Evolutionary conservation across 2,329 filamentous ascomycete species (phyloP), one percentile per base, ranked within the genome.

Genomic region (Beauveria sp.): DNA sequence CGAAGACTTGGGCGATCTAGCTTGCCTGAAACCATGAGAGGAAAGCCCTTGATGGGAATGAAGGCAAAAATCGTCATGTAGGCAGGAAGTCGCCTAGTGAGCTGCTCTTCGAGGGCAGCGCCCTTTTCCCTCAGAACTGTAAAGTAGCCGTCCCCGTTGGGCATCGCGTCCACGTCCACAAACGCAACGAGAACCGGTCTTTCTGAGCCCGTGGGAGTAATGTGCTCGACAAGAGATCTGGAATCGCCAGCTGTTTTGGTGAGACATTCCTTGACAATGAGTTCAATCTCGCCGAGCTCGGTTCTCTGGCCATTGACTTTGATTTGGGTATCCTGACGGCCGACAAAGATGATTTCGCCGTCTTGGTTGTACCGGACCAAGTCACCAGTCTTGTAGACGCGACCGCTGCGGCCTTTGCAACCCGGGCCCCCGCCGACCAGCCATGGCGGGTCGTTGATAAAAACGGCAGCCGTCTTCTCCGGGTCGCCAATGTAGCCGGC

Each of bases 261-360:
- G 14, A 83, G 67, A 28, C 75, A 74, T 16, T 68, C 67, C 4
- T 71, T 68, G 65, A 79, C 75, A 61, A 79, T 73, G 60, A 76
- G 73, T 62, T 80, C 79, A 12, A 81, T 76, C 64, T 76, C 78
- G 42, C 75, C 76, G 60, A 81, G 74, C 70, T 81, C 88, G 65
- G 85, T 78, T 56, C 85, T 74, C 65, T 82, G 84, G 42, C 88
- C 88, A 20, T 78, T 76, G 38, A 88, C 70, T 71, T 89, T 88
- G 61, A 86, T 79, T 69, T 84, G 84, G 20, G 79, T 79, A 66
- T 88, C 85, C 66, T 83, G 84, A 34, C 86, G 78, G 34, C 83
- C 83, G 55, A 83, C 71, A 63, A 80, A 84, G 3, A 76, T 67
- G 52, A 84, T 74, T 12, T 74, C 9, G 38, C 56, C 65, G 5